Evolutionary conservation across 441 rosid genomes (phyloP), one percentile per base, ranked within the genome.

Genomic region (Biscutella auriculata): DNA sequence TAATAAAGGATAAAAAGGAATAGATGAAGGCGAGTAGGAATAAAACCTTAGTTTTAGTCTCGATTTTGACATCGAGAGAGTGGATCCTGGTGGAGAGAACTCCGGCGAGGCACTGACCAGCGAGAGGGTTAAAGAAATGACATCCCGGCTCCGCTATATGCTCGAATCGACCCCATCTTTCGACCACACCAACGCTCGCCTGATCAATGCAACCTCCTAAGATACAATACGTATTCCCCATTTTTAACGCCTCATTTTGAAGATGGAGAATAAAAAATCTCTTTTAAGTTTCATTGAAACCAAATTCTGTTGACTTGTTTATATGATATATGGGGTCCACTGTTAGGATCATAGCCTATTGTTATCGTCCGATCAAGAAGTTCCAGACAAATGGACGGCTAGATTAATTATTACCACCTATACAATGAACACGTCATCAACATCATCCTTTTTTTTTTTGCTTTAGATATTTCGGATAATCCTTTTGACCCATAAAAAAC

Each of bases 81-180:
- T 50, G 53, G 76, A 94, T 80, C 62, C 95, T 70, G 57, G 96
- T 90, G 53, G 96, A 87, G 73, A 94, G 91, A 55, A 87, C 53
- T n/a, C 96, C 99, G 50, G 97, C 85, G 62, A 93, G 78, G 44
- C 71, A 80, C 46, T 87, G 80, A 16, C 97, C 95, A 14, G 72
- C 71, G 47, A 76, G 48, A 41, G 89, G 96, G 55, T 85, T 94
- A 68, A 76, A 81, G 50, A 77, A 54, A 50, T 87, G 87, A 57
- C 92, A 73, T 4, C 97, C 96, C 1, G 99, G 99, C 16, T 73
- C 76, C 4, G 96, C 99, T 66, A 93, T 62, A 35, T 60, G 79
- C 73, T 93, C 87, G 72, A 87, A 93, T 23, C 99, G 87, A 0
- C 99, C 99, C 88, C 96, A 93, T 15, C 84, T 63, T 80, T 93